Evolutionary conservation across 2,329 filamentous ascomycete genomes (phyloP), one percentile per base, ranked within the genome.

Genomic region (Sporothrix inflata): DNA sequence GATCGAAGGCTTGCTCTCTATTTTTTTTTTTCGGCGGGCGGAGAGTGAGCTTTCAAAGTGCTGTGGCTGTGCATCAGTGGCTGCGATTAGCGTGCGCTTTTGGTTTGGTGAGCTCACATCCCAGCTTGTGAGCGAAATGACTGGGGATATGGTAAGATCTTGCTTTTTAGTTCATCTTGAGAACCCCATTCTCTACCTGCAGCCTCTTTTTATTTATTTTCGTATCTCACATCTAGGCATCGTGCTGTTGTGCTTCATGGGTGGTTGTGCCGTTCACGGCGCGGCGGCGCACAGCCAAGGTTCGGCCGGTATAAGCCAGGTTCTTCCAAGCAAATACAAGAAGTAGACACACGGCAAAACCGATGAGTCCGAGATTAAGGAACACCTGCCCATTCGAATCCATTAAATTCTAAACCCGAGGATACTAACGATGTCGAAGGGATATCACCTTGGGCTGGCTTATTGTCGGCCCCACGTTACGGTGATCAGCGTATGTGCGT

Each of bases 281-380:
- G 7, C 38, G 49, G n/a, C 66, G 72, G 19, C 21, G 34, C 1
- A 30, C 68, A 74, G 55, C 45, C 75, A 80, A 77, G 1, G 69
- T 38, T 19, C 63, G 60, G 2, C 76, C 78, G 74, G 81, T 79
- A 5, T 34, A 12, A 6, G 71, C 57, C 66, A 79, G 74, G 19
- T 75, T 55, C 19, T 61, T 72, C 71, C 76, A 73, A 16, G 77
- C 78, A 45, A 75, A 75, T 71, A 76, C 80, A 65, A 72, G 51
- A 2, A 76, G 40, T 16, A 77, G 1, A 6, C 61, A 73, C 71
- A 77, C 67, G 55, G 75, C 55, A 1, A 74, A 16, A 60, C 78
- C 61, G 21, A 80, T 47, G 70, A 79, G 70, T 53, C 80, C 51
- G 27, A 82, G 73, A 1, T 78, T 73, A 8, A 81, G 49, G 24